A percentile compares a stretch with the other conserved stretches of the same genome.
phyloP scores from a whole-genome alignment of 108 stramenopile species.

The Cyclotella sp. region DNA sequence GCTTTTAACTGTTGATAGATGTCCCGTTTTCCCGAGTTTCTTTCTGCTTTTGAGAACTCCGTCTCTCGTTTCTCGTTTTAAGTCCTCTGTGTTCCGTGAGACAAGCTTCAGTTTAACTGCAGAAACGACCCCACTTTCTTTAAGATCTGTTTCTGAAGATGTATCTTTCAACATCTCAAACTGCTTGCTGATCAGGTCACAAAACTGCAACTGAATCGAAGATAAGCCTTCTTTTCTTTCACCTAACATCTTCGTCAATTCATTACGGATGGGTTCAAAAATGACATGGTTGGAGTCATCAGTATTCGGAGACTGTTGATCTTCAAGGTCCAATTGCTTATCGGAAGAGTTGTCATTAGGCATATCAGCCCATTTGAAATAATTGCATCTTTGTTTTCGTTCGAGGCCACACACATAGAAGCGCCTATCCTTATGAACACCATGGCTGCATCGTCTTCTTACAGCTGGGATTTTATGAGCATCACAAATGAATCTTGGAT shows the following conservation, averaged over 20 bases:
- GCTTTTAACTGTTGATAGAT: not conserved
- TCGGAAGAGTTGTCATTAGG: not conserved
- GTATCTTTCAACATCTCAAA: constrained; percentile 35
- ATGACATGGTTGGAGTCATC: not conserved
- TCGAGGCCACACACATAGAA: constrained; percentile 89
- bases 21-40: constrained; percentile 13
- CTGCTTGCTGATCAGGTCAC: constrained; percentile 26
- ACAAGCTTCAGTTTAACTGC: not conserved
- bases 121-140: not conserved
- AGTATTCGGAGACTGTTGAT: not conserved
- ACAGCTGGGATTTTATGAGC: constrained; percentile 79
- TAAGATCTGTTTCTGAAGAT: not conserved
- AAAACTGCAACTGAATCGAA: constrained; percentile 33
- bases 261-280: constrained; percentile 28
- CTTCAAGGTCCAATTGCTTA: not conserved
- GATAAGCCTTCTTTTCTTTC: not conserved
- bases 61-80: constrained; percentile 14
- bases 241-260: constrained; percentile 33
- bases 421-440: constrained; percentile 73
- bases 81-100: not conserved
- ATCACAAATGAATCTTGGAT: constrained; percentile 71
- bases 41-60: constrained; percentile 16
- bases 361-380: constrained; percentile 65
- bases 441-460: constrained; percentile 65
- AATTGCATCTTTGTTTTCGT: constrained; percentile 67